These are phyloP conservation scores for Cardiospermum halicacabum DNA, from an alignment of 345 rosid genomes.

Conservation along the genomic window DNA sequence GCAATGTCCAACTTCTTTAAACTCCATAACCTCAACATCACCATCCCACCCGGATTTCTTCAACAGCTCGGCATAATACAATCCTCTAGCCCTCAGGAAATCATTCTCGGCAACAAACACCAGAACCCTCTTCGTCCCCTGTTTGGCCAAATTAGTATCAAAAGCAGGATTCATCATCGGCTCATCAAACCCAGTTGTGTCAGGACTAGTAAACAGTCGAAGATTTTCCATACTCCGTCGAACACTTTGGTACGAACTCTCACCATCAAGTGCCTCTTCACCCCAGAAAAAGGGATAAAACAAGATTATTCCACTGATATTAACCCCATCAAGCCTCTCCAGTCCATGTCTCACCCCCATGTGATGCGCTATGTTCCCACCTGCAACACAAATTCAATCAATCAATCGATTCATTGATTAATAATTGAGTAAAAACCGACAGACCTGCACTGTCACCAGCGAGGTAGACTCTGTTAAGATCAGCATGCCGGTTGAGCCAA, in stretches of 20 bases:
- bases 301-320: slow-evolving; percentile 13
- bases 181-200: slow-evolving; percentile 35
- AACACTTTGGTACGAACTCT: background rate
- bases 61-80: slow-evolving; percentile 25
- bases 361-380: slow-evolving; percentile 35
- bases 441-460: slow-evolving; percentile 47
- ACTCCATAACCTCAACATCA: slow-evolving; percentile 28
- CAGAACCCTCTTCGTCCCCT: slow-evolving; percentile 34
- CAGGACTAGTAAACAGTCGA: slow-evolving; percentile 28
- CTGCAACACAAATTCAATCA: slow-evolving; percentile 16
- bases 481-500: slow-evolving; percentile 28
- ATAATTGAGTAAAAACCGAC: no score
- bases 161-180: slow-evolving; percentile 37
- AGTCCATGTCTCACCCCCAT: slow-evolving; percentile 23
- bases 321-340: slow-evolving; percentile 12
- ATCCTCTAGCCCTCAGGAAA: slow-evolving; percentile 26
- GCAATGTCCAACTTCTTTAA: slow-evolving; percentile 30
- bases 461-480: slow-evolving; percentile 24
- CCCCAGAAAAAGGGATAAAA: slow-evolving; percentile 29
- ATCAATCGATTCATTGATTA: no score
- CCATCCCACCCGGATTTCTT: slow-evolving; percentile 42
- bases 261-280: slow-evolving; percentile 16
- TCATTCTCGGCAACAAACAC: slow-evolving; percentile 43
- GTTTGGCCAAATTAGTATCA: slow-evolving; percentile 28
- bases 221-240: background rate